Evolutionary conservation across 257 asterid genomes (phyloP), one percentile per base, ranked within the genome.

Genomic region (Salvia rosmarinus): DNA sequence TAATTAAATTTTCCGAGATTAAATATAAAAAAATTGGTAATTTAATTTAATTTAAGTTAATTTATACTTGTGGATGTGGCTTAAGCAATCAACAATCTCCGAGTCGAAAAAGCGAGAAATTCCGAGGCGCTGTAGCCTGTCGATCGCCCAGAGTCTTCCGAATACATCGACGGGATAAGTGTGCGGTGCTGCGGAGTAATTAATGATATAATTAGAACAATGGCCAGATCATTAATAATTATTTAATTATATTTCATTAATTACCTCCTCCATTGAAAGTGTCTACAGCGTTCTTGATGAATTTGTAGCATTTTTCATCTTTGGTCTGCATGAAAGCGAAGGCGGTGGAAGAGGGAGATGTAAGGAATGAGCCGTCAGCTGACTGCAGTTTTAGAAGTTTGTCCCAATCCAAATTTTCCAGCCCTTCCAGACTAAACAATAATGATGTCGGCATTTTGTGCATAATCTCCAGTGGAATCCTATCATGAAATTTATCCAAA

Each of bases 291-390:
- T 59, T 43, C 0, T 43, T 47, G 30, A 84, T 78, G 64, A 80
- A 85, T 25, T 42, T 12, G 16, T 80, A 68, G 72, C 90, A 79
- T 3, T 84, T 80, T 0, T 17, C 21, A 43, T 88, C 84, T 20
- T 78, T 70, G 0, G 90, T 85, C 23, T 88, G 75, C 82, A 85
- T 82, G 57, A 78, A 77, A 0, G 89, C 95, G 47, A 73, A 80
- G 35, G 95, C 95, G 9, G 91, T 85, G 3, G 91, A 75, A 2
- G 89, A 76, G 8, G 86, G 86, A n/a, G 90, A 87, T 3, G 82
- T 78, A 70, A 83, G 83, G 71, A 88, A 83, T 9, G 89, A 83
- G 20, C 95, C 91, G 57, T 81, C 80, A 2, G 67, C 28, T 16
- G 84, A 52, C 25, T 80, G 85, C 14, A 88, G 68, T 25, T 83